Base-by-base conservation (phyloP, 108 stramenopile species). In the Cyclotella baltica region DNA sequence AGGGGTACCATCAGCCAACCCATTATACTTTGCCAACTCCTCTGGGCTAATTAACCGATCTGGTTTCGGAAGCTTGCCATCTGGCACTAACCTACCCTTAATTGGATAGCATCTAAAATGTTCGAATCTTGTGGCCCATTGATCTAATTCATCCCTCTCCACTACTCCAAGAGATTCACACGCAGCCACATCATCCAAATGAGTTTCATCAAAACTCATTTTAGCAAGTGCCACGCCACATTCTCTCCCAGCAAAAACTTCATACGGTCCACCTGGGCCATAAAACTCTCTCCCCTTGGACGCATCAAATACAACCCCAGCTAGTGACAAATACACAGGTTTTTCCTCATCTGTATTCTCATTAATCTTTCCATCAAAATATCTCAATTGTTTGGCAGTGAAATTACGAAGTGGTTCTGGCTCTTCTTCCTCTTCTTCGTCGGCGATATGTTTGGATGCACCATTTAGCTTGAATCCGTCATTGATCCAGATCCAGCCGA, bases 211-310 rank as follows among this genome's bases (percentile, higher is more conserved):
- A 75, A 99, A 96, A 53, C 89, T 90, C 89, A 97, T 95, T 65
- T 92, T 97, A 18, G 98, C 98, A 64, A 99, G 83, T 10, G 96
- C 96, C 19, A 86, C 89, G 13, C 96, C 95, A 69, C 96, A 96
- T 64, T 99, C 98, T 53, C 92, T 88, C n/a, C 98, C 98, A 8
- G 98, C 96, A 81, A 99, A 99, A 15, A 83, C 38, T 78, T 89
- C 93, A 76, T 98, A 98, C 1, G 93, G 90, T 13, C 97, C 97
- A 9, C 79, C 96, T 4, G 94, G 93, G 23, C 98, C 98, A 72
- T 99, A 99, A 75, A 95, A 97, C 55, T 97, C 86, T 19, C 92
- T 77, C 40, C 93, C 97, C 20, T 89, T 82, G 6, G 94, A 90
- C 19, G 96, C 96, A 82, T 99, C 98, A 77, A 97, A 99, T 4